phyloP scores from a whole-genome alignment of 306 rosid species.

The Crotalaria pallida region DNA sequence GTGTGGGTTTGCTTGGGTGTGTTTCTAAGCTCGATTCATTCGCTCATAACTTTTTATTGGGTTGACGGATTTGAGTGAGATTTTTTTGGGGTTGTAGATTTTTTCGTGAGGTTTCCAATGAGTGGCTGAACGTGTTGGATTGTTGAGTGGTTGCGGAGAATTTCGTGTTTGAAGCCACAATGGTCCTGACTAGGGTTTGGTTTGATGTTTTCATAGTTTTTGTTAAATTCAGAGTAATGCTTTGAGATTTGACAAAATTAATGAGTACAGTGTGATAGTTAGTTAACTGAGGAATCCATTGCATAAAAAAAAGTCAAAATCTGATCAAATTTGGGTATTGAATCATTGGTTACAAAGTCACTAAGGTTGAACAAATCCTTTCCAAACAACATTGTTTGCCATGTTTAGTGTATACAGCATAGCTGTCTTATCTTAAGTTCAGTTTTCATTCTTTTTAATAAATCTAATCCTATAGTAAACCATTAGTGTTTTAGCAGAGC shows the following conservation, averaged over 20 bases:
- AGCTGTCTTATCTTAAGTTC: background rate
- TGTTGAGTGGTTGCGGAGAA: slow-evolving; percentile 1
- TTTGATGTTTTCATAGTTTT: slow-evolving; percentile 42
- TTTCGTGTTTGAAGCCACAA: slow-evolving; percentile 34
- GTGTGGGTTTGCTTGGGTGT: slow-evolving; percentile 31
- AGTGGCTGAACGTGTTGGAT: background rate
- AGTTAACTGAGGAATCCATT: slow-evolving; percentile 28
- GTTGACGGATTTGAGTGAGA: background rate
- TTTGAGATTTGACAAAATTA: background rate
- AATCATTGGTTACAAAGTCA: slow-evolving; percentile 9
- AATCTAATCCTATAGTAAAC: background rate
- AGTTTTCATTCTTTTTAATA: background rate
- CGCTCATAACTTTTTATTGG: slow-evolving; percentile 16
- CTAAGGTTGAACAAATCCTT: slow-evolving; percentile 44
- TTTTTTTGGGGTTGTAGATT: slow-evolving; percentile 25
- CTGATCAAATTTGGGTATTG: slow-evolving; percentile 9
- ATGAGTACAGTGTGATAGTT: background rate
- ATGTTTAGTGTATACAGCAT: slow-evolving; percentile 7
- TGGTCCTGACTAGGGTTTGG: slow-evolving; percentile 54
- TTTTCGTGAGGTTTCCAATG: slow-evolving; percentile 44
- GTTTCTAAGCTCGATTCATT: slow-evolving; percentile 49
- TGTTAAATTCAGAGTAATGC: slow-evolving; percentile 31
- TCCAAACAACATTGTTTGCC: background rate
- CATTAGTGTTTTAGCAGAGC: background rate
- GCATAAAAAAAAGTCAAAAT: slow-evolving; percentile 27